Evolutionary conservation across 169 alveolate species (phyloP).

Genomic region (Babesia bovis): DNA sequence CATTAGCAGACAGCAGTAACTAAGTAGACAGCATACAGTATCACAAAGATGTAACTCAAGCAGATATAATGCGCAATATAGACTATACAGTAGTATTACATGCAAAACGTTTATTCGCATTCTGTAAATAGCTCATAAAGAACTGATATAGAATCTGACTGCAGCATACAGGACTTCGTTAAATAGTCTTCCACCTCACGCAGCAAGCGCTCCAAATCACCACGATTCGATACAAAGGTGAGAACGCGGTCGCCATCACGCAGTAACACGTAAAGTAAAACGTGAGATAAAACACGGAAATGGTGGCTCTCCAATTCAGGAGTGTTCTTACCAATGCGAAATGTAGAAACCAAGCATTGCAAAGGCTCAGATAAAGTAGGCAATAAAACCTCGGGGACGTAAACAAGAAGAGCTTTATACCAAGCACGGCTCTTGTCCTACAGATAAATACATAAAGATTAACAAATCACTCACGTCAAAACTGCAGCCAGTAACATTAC

Average conservation of each 20-base stretch:
- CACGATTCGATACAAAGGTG: neutral
- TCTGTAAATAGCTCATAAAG: slow-evolving; percentile 23
- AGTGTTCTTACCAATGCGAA: slow-evolving; percentile 42
- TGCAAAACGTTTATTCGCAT: slow-evolving; percentile 5
- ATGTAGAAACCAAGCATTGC: slow-evolving; percentile 38
- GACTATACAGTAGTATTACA: too few relatives aligned
- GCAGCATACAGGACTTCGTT: slow-evolving; percentile 3
- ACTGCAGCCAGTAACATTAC: neutral
- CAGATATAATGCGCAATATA: too few relatives aligned
- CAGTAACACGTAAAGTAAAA: slow-evolving; percentile 13
- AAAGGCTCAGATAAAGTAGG: slow-evolving; percentile 9
- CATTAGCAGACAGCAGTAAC: too few relatives aligned
- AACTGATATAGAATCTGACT: slow-evolving; percentile 11
- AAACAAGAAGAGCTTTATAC: slow-evolving; percentile 32
- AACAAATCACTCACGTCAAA: slow-evolving; percentile 22
- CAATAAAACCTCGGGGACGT: slow-evolving; percentile 20
- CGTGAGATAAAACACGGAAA: slow-evolving; percentile 6
- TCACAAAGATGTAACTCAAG: too few relatives aligned
- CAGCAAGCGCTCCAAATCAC: neutral
- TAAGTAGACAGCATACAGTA: too few relatives aligned
- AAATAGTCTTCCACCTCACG: neutral
- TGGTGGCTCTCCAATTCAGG: slow-evolving; percentile 7
- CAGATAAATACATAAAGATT: neutral
- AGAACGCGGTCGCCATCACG: slow-evolving; percentile 13
- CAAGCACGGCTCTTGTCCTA: slow-evolving; percentile 34